Evolutionary conservation across 2,329 filamentous ascomycete genomes (phyloP).

Genomic region (Fusarium sp.): DNA sequence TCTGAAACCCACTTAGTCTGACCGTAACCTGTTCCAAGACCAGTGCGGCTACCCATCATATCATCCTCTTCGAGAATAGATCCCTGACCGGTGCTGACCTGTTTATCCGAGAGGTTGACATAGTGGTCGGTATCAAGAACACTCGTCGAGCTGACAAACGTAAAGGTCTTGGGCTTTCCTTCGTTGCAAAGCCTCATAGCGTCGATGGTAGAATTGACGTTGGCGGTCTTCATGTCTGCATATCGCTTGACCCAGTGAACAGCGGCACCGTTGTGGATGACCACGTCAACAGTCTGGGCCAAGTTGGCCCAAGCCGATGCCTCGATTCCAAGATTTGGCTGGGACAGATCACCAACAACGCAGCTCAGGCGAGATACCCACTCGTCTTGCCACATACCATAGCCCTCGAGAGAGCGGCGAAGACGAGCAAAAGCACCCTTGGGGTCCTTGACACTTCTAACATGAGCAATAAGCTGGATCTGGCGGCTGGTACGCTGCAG

Average conservation of each 20-base stretch:
- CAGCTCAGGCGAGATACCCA: constrained; percentile 76
- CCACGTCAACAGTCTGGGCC: constrained; percentile 74
- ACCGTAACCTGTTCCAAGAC: constrained; percentile 88
- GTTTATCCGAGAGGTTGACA: constrained; percentile 74
- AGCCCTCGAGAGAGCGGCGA: constrained; percentile 76
- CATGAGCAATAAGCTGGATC: constrained; percentile 74
- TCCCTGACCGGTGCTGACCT: constrained; percentile 65
- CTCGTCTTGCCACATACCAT: constrained; percentile 80
- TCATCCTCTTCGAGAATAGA: constrained; percentile 70
- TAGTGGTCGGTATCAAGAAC: constrained; percentile 87
- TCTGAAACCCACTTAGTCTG: constrained; percentile 89
- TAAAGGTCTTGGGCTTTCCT: constrained; percentile 81
- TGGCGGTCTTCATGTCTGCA: constrained; percentile 76
- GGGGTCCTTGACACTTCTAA: constrained; percentile 74
- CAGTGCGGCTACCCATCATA: constrained; percentile 79
- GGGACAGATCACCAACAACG: constrained; percentile 77
- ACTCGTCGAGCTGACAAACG: constrained; percentile 82
- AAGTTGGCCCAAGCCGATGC: constrained; percentile 74
- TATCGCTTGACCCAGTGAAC: constrained; percentile 89
- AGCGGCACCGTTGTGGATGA: constrained; percentile 85
- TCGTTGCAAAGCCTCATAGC: constrained; percentile 80
- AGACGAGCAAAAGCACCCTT: constrained; percentile 74
- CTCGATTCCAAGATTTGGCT: constrained; percentile 74
- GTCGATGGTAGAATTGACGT: constrained; percentile 86
- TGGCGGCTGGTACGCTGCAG: constrained; percentile 62